Percentiles rank a stretch among this genome's conserved stretches.
These are phyloP conservation scores for Cladosporium cucumerinum DNA, from an alignment of 2,329 filamentous ascomycete species.

Conservation along the genomic window DNA sequence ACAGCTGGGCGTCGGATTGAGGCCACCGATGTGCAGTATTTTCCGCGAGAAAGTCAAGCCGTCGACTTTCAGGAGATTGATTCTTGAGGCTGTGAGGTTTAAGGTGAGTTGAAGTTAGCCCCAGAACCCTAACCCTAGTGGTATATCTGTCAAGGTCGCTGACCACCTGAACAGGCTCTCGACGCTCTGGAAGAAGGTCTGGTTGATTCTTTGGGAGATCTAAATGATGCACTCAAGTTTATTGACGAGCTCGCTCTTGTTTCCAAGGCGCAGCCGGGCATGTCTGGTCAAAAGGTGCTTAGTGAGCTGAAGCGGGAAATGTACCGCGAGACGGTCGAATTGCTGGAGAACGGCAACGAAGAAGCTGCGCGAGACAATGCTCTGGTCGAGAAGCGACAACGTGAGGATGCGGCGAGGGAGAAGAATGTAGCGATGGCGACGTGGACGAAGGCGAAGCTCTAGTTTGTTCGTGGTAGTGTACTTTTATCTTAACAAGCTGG, in stretches of 20 bases:
- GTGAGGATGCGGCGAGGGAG: constrained; percentile 21
- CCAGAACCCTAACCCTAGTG: not conserved
- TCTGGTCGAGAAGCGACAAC: constrained; percentile 25
- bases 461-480: not conserved
- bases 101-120: constrained; percentile 28
- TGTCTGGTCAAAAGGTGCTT: constrained; percentile 60
- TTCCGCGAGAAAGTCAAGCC: constrained; percentile 67
- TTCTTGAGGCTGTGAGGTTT: constrained; percentile 72
- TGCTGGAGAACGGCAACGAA: constrained; percentile 49
- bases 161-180: constrained; percentile 39
- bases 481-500: not conserved
- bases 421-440: not conserved
- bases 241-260: constrained; percentile 58
- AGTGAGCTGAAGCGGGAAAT: constrained; percentile 71
- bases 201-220: constrained; percentile 64
- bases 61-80: constrained; percentile 57
- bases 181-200: constrained; percentile 65
- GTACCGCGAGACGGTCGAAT: constrained; percentile 62
- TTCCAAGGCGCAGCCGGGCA: constrained; percentile 49
- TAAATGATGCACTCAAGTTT: constrained; percentile 61
- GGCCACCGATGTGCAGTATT: constrained; percentile 68
- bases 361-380: constrained; percentile 34
- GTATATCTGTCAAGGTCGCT: not conserved
- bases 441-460: constrained; percentile 11
- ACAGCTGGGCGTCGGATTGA: constrained; percentile 72